Percentiles rank a stretch among this genome's conserved stretches.
These are phyloP conservation scores for Cystoisospora suis DNA, from an alignment of 169 alveolate genomes.

Conservation along the genomic window DNA sequence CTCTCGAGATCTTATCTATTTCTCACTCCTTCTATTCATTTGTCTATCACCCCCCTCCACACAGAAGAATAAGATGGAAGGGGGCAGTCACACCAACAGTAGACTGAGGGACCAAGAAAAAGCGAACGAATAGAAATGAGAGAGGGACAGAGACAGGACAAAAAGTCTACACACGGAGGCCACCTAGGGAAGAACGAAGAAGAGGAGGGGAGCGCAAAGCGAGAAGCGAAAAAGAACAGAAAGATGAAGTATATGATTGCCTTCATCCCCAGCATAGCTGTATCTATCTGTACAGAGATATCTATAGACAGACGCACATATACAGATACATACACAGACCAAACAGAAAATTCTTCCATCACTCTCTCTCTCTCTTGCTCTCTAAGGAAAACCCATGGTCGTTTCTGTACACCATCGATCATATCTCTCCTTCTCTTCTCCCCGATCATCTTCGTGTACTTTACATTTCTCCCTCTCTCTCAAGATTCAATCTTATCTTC, in stretches of 20 bases:
- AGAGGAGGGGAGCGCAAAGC: background rate
- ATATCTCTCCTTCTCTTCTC: background rate
- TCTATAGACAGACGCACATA: background rate
- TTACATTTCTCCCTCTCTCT: background rate
- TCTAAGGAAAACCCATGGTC: background rate
- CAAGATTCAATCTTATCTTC: background rate
- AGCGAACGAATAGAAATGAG: background rate
- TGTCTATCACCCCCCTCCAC: too few relatives aligned
- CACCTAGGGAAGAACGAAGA: background rate
- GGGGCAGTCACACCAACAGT: background rate
- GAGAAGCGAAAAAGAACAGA: background rate
- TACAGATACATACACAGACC: background rate
- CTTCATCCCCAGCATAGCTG: background rate
- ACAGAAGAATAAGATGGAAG: background rate
- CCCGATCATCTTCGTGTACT: background rate
- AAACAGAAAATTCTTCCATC: background rate
- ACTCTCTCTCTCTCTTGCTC: background rate
- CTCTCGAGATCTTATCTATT: too few relatives aligned
- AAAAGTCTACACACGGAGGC: background rate
- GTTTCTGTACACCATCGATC: background rate
- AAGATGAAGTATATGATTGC: background rate
- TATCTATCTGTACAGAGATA: background rate
- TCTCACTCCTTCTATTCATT: too few relatives aligned
- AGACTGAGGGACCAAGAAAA: background rate
- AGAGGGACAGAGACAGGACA: background rate